Base-by-base conservation (phyloP, 371 early-diverging fungal genomes). In the Phascolomyces articulosus region DNA sequence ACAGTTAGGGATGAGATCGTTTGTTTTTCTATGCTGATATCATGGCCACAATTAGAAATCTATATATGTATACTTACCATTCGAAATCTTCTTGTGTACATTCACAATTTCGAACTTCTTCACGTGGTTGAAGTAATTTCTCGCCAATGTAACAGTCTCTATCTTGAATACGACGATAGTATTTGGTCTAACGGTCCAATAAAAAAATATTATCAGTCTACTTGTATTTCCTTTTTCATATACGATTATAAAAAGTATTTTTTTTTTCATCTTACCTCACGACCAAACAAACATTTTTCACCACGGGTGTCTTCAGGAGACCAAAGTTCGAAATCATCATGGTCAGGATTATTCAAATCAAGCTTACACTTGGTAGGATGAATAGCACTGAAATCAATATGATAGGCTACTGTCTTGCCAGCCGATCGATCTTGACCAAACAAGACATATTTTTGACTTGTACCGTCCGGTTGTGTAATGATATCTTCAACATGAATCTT, bases 11-110 rank as follows among this genome's bases (percentile, higher is more conserved):
- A n/a, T n/a, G n/a, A n/a, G n/a, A n/a, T n/a, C n/a, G n/a, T n/a
- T n/a, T n/a, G n/a, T n/a, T n/a, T n/a, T n/a, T n/a, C n/a, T 56
- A 49, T 13, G n/a, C 26, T 15, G 10, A 20, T 20, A 48, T 51
- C 11, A 26, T 23, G n/a, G n/a, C n/a, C n/a, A 51, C 41, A 11
- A 48, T 11, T 23, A 41, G 20, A 1, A 34, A 56, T 15, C 23
- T 23, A 13, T 4, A 41, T n/a, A 41, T 41, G 41, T 16, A 3
- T 27, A 49, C 66, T 70, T 75, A 80, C 83, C 94, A 98, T 78
- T 98, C 97, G 77, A 86, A 98, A 72, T 98, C 98, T 40, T 73
- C 79, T 44, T 68, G 77, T 0, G 90, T 85, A 72, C 98, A 98
- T 13, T 82, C 71, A 71, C 98, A 98, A 26, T 83, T 81, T 16